phyloP scores from a whole-genome alignment of 2,329 filamentous ascomycete species.

The Colletotrichum camelliae region DNA sequence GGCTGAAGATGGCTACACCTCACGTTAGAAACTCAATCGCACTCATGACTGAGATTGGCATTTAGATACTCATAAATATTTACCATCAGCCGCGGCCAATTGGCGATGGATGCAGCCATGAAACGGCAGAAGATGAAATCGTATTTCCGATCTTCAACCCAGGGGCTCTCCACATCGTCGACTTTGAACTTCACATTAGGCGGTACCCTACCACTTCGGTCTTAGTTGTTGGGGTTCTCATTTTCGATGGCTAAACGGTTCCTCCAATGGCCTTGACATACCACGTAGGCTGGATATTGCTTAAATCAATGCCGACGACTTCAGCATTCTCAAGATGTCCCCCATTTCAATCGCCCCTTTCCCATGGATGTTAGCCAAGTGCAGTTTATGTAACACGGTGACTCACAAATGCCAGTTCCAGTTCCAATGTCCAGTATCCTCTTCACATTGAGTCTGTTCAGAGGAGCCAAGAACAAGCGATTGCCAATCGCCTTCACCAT shows the following conservation, averaged over 20 bases:
- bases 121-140: slow-evolving; percentile 33
- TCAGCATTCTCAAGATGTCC: not conserved
- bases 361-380: no score
- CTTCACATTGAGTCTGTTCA: not conserved
- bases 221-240: not conserved
- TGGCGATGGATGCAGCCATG: not conserved
- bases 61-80: not conserved
- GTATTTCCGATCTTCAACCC: slow-evolving; percentile 39
- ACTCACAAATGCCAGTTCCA: slow-evolving; percentile 40
- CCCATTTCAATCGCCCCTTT: not conserved
- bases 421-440: slow-evolving; percentile 52
- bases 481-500: not conserved
- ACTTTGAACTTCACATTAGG: slow-evolving; percentile 69
- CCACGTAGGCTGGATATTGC: not conserved
- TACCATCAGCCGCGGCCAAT: not conserved
- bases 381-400: not conserved
- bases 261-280: not conserved
- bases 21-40: not conserved
- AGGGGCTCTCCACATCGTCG: slow-evolving; percentile 63
- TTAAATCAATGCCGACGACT: not conserved
- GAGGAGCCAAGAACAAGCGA: not conserved
- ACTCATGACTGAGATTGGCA: not conserved
- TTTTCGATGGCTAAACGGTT: no score
- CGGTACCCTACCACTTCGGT: slow-evolving; percentile 47
- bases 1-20: slow-evolving; percentile 33